Evolutionary conservation across 768 basidiomycete genomes (phyloP).

Genomic region (Sarcomyxa edulis): DNA sequence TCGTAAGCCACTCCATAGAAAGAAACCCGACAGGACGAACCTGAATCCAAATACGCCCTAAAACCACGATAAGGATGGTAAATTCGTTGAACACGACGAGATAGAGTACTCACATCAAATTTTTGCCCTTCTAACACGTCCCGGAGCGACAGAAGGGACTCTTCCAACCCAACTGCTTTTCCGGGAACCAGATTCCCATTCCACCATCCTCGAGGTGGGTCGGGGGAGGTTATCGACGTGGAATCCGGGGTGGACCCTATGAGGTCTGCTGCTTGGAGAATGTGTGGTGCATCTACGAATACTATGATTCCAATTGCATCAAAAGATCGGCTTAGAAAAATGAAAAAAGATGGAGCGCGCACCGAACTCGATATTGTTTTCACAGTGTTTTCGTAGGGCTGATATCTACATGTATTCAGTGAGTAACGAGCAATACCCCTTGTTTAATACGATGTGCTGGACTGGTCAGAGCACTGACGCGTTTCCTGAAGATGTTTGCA

Average conservation of each 20-base stretch:
- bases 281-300: slow-evolving; percentile 66
- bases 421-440: neutral
- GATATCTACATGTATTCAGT: slow-evolving; percentile 44
- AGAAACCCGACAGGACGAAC: slow-evolving; percentile 23
- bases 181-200: slow-evolving; percentile 47
- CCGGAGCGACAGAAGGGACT: slow-evolving; percentile 47
- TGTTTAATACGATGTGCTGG: neutral
- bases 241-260: slow-evolving; percentile 13
- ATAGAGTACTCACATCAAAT: slow-evolving; percentile 60
- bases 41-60: slow-evolving; percentile 83
- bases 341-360: slow-evolving; percentile 4
- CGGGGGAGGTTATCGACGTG: slow-evolving; percentile 26
- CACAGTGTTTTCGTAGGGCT: slow-evolving; percentile 66
- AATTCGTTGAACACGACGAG: slow-evolving; percentile 4
- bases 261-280: slow-evolving; percentile 64
- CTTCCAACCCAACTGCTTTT: slow-evolving; percentile 49
- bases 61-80: slow-evolving; percentile 1
- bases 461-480: slow-evolving; percentile 35
- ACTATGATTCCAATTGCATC: slow-evolving; percentile 33
- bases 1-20: neutral
- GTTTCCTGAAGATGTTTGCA: slow-evolving; percentile 62
- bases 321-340: slow-evolving; percentile 1
- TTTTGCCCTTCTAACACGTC: slow-evolving; percentile 51
- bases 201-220: slow-evolving; percentile 76
- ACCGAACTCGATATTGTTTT: slow-evolving; percentile 65